Conservation (phyloP, 2,329 filamentous ascomycete species). For the Aspergillus awamori region DNA sequence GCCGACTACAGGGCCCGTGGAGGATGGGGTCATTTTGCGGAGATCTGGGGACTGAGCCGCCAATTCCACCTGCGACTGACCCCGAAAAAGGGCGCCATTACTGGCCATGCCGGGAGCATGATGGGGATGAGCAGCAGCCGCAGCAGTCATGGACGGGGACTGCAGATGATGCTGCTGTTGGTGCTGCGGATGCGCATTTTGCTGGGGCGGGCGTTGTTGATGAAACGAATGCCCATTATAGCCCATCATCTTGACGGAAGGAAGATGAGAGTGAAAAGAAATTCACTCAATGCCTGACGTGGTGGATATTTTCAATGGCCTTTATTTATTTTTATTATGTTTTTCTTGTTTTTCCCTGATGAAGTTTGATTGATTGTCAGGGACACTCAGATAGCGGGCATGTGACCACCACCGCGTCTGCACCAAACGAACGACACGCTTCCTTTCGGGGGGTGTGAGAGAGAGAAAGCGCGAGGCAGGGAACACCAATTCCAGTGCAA, state of each 20-base stretch:
- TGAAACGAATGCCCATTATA: constrained; percentile 38
- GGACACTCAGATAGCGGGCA: constrained; percentile 3
- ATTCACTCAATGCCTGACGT: not conserved
- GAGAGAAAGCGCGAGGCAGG: not conserved
- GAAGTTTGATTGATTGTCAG: not conserved
- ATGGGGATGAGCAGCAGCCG: constrained; percentile 28
- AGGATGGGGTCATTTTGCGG: constrained; percentile 38
- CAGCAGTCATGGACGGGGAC: constrained; percentile 33
- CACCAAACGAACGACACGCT: not conserved
- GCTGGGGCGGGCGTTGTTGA: constrained; percentile 29
- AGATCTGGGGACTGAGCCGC: constrained; percentile 34
- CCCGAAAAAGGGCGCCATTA: constrained; percentile 32
- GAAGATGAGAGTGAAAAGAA: not conserved
- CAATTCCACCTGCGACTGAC: constrained; percentile 31
- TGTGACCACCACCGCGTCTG: constrained; percentile 20
- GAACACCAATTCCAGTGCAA: too few species aligned
- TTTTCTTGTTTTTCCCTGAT: too few species aligned
- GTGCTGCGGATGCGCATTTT: constrained; percentile 28
- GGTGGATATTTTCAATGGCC: not conserved
- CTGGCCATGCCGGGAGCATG: constrained; percentile 30
- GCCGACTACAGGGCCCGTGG: constrained; percentile 33
- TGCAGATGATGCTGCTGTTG: constrained; percentile 29
- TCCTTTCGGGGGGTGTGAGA: not conserved
- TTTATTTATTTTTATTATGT: too few species aligned
- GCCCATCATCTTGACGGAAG: constrained; percentile 37